Conservation (phyloP, 139 green algal genomes). For the Haematococcus lacustris region DNA sequence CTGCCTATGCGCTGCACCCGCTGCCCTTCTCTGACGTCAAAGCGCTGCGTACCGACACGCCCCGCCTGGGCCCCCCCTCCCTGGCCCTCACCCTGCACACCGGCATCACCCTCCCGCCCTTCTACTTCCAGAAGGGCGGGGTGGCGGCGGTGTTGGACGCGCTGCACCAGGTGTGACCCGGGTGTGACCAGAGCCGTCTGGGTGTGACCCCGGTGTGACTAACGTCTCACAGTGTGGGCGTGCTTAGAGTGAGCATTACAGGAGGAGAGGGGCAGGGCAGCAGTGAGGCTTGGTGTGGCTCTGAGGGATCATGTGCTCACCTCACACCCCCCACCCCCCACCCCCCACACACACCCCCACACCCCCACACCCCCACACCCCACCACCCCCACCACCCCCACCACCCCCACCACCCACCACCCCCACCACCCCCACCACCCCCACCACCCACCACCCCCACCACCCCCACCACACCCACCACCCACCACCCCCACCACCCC, state of each 20-base stretch:
- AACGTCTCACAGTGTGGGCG: background rate
- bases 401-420: too few species aligned
- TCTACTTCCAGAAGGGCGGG: slow-evolving; percentile 63
- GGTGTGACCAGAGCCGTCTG: background rate
- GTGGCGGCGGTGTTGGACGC: slow-evolving; percentile 49
- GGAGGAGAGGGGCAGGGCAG: background rate
- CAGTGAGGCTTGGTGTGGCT: too few species aligned
- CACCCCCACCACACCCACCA: background rate
- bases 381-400: too few species aligned
- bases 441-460: background rate
- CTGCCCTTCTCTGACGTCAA: slow-evolving; percentile 74
- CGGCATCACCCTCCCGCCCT: slow-evolving; percentile 67
- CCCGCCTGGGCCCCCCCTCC: slow-evolving; percentile 59
- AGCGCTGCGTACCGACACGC: slow-evolving; percentile 58
- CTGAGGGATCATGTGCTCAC: too few species aligned
- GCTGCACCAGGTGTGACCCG: slow-evolving; percentile 51
- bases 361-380: too few species aligned
- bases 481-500: too few species aligned
- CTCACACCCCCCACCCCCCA: too few species aligned
- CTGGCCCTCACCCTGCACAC: slow-evolving; percentile 65
- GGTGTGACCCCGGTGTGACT: background rate
- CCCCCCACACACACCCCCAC: too few species aligned
- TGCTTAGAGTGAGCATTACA: background rate
- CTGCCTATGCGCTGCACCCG: slow-evolving; percentile 65
- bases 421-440: too few species aligned